Base-by-base conservation (phyloP, 2,329 filamentous ascomycete genomes). In the Reticulascus tulasneorum region DNA sequence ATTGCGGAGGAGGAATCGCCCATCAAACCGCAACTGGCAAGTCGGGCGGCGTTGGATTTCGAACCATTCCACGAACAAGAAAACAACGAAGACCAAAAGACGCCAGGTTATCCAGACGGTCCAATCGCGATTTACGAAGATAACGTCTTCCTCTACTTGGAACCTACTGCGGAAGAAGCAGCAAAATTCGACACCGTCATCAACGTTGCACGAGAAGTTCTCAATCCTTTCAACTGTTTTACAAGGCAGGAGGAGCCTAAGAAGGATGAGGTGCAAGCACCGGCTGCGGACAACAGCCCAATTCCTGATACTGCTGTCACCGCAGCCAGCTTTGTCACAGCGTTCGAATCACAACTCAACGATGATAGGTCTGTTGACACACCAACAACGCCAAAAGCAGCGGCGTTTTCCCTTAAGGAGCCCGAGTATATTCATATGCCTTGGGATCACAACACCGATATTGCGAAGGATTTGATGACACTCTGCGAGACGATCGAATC, bases 361-460 rank as follows among this genome's bases (percentile, higher is more conserved):
- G 63, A 67, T 6, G 61, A 60, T 9, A 52, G 46, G 15, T 42
- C 58, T 3, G 50, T 49, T 10, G 64, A 67, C 24, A 75, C 73
- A 2, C 75, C 77, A 6, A 78, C 76, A 1, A 77, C 75, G 0
- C 76, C 78, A 4, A 79, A 75, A 53, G 71, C 76, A 10, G 62
- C 59, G 25, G 42, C 57, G 6, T 56, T 63, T 28, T 48, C 57
- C 3, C 59, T 58, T 23, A 73, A 67, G 33, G 63, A 76, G 29
- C 86, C 86, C 1, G 86, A 94, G 56, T 94, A 94, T 51, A 86
- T 93, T 12, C 86, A 94, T 55, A 82, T 93, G 51, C 83, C 79
- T 2, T 93, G 86, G 86, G 86, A 93, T 43, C 86, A 93, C 63
- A 90, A 91, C 60, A 91, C 86, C 1, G 84, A 93, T 41, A 91